phyloP scores from a whole-genome alignment of 2,329 filamentous ascomycete species.

The Cytospora chrysosperma region DNA sequence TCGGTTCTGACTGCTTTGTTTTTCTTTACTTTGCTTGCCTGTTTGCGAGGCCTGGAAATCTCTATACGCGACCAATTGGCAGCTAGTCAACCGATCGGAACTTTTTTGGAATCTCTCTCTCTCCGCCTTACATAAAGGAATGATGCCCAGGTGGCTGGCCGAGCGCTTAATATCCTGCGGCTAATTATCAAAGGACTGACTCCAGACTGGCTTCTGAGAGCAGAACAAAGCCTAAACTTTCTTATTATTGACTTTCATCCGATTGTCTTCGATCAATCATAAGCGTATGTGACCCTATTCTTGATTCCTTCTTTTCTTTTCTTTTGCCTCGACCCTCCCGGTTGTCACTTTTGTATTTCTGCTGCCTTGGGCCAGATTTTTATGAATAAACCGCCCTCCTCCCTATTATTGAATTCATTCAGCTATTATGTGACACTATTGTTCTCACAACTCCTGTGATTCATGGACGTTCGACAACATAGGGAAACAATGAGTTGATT shows the following conservation, averaged over 20 bases:
- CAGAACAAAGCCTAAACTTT: not conserved
- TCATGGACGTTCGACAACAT: not conserved
- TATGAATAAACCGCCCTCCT: not conserved
- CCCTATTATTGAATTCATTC: not conserved
- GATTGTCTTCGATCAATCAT: not conserved
- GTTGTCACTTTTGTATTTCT: not conserved
- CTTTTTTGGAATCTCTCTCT: not conserved
- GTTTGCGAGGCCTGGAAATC: not conserved
- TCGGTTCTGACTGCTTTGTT: not conserved
- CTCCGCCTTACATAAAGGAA: not conserved
- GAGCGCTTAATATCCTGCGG: not conserved
- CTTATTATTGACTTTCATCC: not conserved
- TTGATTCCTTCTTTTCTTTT: not conserved
- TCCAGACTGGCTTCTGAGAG: not conserved
- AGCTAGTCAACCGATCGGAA: not conserved
- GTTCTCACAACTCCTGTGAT: not conserved
- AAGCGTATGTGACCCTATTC: not conserved
- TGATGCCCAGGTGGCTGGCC: not conserved
- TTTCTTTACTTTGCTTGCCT: too few species aligned
- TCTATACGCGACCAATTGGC: not conserved
- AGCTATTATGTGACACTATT: not conserved
- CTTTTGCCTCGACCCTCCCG: not conserved
- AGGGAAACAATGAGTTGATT: not conserved
- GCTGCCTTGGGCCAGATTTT: not conserved
- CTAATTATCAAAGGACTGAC: not conserved